Evolutionary conservation across 257 asterid species (phyloP), one percentile per base, ranked within the genome.

Genomic region (Buddleja alternifolia): DNA sequence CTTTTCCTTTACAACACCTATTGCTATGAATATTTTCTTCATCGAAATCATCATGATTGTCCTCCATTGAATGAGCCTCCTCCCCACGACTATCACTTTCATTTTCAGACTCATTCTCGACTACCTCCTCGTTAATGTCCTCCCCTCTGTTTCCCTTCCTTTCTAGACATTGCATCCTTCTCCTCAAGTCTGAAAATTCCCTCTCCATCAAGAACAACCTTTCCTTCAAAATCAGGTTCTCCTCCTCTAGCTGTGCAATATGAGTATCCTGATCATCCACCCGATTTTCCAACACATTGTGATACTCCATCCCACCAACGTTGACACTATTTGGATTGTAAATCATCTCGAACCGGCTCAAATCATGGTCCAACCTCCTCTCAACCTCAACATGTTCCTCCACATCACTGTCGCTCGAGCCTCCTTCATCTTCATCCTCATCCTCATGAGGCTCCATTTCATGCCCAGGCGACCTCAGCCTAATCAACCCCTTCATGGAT

Each of bases 261-360:
- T 85, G 90, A 7, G 67, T 71, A 23, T 80, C 88, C 47, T 74
- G 80, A 42, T 85, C 82, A 42, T 84, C 89, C 53, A 84, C 80
- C 25, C 86, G 58, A 66, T 79, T 81, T 48, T 80, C 85, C 73
- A 81, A 61, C 47, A 69, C 76, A 29, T 75, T 67, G 14, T 75
- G 75, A 53, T 67, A 69, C 14, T 66, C 79, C 70, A 68, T 50
- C 36, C 76, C 81, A 47, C 74, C 63, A 44, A 10, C 67, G 46
- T 55, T 55, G 21, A 14, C 63, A 20, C 37, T 51, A 36, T 60
- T 58, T 9, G 91, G 91, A 53, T 80, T 70, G 25, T 62, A 83
- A 12, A 83, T 60, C 91, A 85, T 85, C 79, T 85, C 91, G 55
- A 85, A 83, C 54, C 88, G 72, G 74, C 86, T 85, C 75, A 85